Evolutionary conservation across 129 eudicot species (phyloP), one percentile per base, ranked within the genome.

Genomic region (Rutidosis leptorrhynchoides): DNA sequence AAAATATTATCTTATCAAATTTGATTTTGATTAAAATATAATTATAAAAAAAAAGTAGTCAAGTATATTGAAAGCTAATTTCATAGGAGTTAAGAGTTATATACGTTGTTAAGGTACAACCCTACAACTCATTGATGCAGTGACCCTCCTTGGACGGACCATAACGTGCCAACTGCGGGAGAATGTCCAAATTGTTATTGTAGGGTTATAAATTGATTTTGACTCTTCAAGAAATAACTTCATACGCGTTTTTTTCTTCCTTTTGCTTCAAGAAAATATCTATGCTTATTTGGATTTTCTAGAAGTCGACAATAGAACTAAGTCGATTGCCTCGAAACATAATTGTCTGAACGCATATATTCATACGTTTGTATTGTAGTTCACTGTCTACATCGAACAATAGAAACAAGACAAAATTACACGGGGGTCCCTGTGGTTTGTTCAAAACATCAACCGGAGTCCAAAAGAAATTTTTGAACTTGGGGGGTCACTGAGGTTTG

Each of bases 151-250:
- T 17, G 8, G 74, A 33, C 62, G 68, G 69, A 67, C 68, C 69
- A 67, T 75, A 75, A 75, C 74, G 51, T 75, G 79, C 58, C 79
- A 75, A 75, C 74, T 51, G 48, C 74, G 58, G 56, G 58, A 51
- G 74, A 75, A 75, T 75, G 74, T 75, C 79, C 74, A 75, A 33
- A 32, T 74, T 75, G 79, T 75, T 24, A 32, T 74, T 75, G 79
- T 75, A 67, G 79, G 79, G 69, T 62, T 49, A 17, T 75, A 75
- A 75, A 20, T 51, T 74, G 78, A 74, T 74, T 22, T 65, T 10
- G 73, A 74, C 78, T 21, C 27, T 55, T 65, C 60, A 74, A 65
- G 48, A 73, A 72, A 37, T 64, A 56, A 75, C 74, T 67, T 67
- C 32, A 33, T 7, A 75, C 69, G 74, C 74, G 69, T 53, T 75